phyloP scores from a whole-genome alignment of 1,284 basidiomycete genomes.

The Ceratobasidium sp. region DNA sequence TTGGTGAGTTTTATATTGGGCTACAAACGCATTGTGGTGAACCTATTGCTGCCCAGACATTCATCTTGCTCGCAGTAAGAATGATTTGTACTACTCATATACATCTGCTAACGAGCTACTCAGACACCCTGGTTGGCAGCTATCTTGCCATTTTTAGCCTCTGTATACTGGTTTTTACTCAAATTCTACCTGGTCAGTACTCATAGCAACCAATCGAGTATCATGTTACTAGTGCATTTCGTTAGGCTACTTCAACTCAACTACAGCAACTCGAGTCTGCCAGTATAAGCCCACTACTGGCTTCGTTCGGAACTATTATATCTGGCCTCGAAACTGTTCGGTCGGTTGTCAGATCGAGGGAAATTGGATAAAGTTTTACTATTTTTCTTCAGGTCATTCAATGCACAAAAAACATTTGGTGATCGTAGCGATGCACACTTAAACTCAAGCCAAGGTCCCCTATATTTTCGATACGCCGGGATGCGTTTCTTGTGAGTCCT shows the following conservation, averaged over 20 bases:
- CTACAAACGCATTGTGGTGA: too few relatives aligned
- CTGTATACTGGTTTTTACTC: constrained; percentile 3
- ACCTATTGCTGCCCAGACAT: neutral
- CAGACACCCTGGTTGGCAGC: neutral
- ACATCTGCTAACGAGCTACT: neutral
- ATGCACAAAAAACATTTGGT: neutral
- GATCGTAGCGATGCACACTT: neutral
- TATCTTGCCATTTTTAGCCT: neutral
- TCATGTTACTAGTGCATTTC: neutral
- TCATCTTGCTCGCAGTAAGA: neutral
- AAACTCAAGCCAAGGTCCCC: constrained; percentile 9
- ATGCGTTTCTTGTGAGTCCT: constrained; percentile 9
- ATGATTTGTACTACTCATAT: too few relatives aligned
- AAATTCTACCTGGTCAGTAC: constrained; percentile 13
- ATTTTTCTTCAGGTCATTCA: neutral
- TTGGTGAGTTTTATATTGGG: neutral
- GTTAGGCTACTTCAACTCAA: constrained; percentile 5
- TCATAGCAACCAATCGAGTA: too few relatives aligned
- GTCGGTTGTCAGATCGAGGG: neutral
- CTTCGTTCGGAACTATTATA: constrained; percentile 17
- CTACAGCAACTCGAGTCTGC: constrained; percentile 17
- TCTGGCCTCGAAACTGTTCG: constrained; percentile 13
- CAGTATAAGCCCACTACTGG: constrained; percentile 5
- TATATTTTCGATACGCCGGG: constrained; percentile 15
- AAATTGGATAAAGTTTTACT: too few relatives aligned